A percentile compares a stretch with the other conserved stretches of the same genome.
phyloP scores from a whole-genome alignment of 192 early-diverging fungal genomes.

The Entrophospora sp. region DNA sequence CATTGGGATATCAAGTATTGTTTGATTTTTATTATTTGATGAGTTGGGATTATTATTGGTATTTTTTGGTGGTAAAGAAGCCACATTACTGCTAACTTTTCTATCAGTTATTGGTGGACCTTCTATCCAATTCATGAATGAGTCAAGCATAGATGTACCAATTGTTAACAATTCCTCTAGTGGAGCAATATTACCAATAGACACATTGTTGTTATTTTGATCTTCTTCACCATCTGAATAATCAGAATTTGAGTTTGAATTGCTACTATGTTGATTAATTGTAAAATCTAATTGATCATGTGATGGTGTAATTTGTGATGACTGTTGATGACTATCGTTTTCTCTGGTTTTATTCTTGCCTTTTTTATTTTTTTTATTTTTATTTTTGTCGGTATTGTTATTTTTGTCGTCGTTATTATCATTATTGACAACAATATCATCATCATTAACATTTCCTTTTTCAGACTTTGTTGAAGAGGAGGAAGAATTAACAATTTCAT shows the following conservation, averaged over 20 bases:
- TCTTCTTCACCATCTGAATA: neutral
- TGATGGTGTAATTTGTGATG: too few species aligned
- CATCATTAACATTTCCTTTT: neutral
- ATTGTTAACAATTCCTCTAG: neutral
- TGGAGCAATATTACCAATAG: neutral
- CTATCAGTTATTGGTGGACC: conserved; percentile 25
- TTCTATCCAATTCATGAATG: conserved; percentile 28
- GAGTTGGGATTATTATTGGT: conserved; percentile 23
- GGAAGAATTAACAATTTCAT: neutral
- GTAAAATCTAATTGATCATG: neutral
- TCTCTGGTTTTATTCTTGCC: neutral
- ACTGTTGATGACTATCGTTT: neutral
- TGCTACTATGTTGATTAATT: neutral
- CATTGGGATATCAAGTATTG: conserved; percentile 35
- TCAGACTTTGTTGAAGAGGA: conserved; percentile 1
- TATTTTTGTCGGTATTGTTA: too few species aligned
- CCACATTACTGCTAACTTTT: neutral
- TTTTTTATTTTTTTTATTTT: neutral
- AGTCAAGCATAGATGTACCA: conserved; percentile 17
- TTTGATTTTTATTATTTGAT: conserved; percentile 18
- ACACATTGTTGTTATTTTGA: neutral
- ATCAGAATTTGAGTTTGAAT: neutral
- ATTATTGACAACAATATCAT: too few species aligned
- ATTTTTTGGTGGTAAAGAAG: neutral
- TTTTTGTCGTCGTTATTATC: too few species aligned